These are phyloP conservation scores for Paraphoma sp. DNA, from an alignment of 2,329 filamentous ascomycete genomes.

Conservation along the genomic window DNA sequence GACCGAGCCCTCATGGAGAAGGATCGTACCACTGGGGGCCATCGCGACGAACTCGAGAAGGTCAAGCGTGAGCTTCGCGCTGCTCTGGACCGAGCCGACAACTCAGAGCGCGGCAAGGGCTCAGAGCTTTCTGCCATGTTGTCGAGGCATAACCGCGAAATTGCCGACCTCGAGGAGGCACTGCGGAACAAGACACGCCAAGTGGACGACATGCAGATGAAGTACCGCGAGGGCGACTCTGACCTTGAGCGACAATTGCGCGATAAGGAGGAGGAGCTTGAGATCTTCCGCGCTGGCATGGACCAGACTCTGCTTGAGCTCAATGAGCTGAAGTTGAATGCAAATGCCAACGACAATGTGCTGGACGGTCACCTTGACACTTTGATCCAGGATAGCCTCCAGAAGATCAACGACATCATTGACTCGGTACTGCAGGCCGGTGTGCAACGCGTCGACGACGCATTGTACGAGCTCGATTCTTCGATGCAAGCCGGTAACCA, in stretches of 20 bases:
- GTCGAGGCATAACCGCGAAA: conserved; percentile 94
- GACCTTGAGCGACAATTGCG: conserved; percentile 85
- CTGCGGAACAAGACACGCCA: conserved; percentile 84
- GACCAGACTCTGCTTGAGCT: conserved; percentile 93
- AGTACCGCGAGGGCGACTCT: conserved; percentile 78
- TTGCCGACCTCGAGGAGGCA: conserved; percentile 94
- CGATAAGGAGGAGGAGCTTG: conserved; percentile 96
- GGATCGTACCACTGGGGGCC: conserved; percentile 82
- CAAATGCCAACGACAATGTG: conserved; percentile 73
- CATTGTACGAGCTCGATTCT: conserved; percentile 95
- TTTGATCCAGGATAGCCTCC: conserved; percentile 82
- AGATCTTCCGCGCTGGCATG: conserved; percentile 98
- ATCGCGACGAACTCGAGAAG: conserved; percentile 94
- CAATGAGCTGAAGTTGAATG: conserved; percentile 75
- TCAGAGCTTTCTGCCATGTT: conserved; percentile 94
- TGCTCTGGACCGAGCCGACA: conserved; percentile 89
- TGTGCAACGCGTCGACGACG: conserved; percentile 92
- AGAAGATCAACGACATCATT: conserved; percentile 96
- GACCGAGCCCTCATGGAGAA: conserved; percentile 93
- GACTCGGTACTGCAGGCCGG: conserved; percentile 94
- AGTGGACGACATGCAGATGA: conserved; percentile 81
- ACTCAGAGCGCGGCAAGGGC: conserved; percentile 89
- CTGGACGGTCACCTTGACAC: conserved; percentile 91
- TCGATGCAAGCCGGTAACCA: conserved; percentile 99
- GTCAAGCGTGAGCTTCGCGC: conserved; percentile 91